Percentiles rank a stretch among this genome's conserved stretches.
phyloP scores from a whole-genome alignment of 2,329 filamentous ascomycete species.

The Colletotrichum sp. region DNA sequence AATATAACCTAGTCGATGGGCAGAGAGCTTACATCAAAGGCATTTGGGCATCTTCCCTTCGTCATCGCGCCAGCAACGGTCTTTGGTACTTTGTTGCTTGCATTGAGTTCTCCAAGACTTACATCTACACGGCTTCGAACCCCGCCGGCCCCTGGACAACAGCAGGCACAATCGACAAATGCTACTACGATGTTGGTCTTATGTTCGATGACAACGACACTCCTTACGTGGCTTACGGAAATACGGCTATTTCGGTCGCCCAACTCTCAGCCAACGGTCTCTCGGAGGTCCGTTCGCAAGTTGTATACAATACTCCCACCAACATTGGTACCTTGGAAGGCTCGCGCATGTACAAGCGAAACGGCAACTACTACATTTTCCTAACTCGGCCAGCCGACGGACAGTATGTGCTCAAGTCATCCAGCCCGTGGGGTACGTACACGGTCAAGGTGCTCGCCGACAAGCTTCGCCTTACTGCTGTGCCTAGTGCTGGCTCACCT shows the following conservation, averaged over 20 bases:
- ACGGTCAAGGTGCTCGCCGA: constrained; percentile 43
- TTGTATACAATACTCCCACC: background rate
- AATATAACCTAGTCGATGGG: constrained; percentile 47
- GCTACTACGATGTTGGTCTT: constrained; percentile 7
- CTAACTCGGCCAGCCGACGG: constrained; percentile 44
- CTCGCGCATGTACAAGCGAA: constrained; percentile 56
- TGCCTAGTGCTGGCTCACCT: constrained; percentile 45
- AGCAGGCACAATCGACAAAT: constrained; percentile 17
- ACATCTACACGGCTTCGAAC: constrained; percentile 17
- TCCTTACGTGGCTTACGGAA: constrained; percentile 48
- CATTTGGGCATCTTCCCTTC: constrained; percentile 56
- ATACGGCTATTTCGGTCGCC: constrained; percentile 10
- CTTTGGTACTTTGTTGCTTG: constrained; percentile 21
- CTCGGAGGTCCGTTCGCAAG: background rate
- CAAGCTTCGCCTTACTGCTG: constrained; percentile 19
- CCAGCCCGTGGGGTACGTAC: constrained; percentile 54
- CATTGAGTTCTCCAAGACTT: constrained; percentile 15
- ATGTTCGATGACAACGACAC: constrained; percentile 44
- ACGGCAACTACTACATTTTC: constrained; percentile 57
- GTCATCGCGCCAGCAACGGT: constrained; percentile 19
- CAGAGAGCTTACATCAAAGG: constrained; percentile 53
- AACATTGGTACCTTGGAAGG: constrained; percentile 41
- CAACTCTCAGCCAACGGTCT: constrained; percentile 2
- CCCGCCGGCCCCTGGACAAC: background rate
- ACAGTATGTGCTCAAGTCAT: constrained; percentile 50